Percentiles rank a stretch among this genome's conserved stretches.
These are phyloP conservation scores for Nakataea oryzae DNA, from an alignment of 2,329 filamentous ascomycete genomes.

Conservation along the genomic window DNA sequence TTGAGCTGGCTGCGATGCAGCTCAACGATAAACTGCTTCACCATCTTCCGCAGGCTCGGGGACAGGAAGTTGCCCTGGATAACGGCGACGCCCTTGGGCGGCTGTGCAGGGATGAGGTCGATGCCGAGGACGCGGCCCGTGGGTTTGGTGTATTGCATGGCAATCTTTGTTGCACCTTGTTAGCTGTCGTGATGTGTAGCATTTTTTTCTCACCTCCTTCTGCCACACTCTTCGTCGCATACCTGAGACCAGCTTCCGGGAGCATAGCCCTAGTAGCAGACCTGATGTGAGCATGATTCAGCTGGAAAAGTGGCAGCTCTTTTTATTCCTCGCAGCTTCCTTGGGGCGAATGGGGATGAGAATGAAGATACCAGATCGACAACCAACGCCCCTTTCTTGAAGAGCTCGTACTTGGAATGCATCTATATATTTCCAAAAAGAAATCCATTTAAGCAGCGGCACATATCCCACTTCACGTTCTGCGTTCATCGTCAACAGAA, in stretches of 20 bases:
- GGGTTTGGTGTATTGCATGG: conserved; percentile 66
- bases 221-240: conserved; percentile 10
- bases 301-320: not conserved
- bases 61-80: conserved; percentile 92
- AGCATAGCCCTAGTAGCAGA: conserved; percentile 54
- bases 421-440: conserved; percentile 40
- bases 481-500: not conserved
- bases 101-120: conserved; percentile 86
- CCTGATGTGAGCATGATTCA: not conserved
- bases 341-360: not conserved
- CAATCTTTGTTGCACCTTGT: conserved; percentile 48
- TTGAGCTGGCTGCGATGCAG: conserved; percentile 28
- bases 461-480: not conserved
- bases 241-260: conserved; percentile 65
- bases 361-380: conserved; percentile 65
- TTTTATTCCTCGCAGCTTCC: not conserved
- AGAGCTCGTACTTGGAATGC: conserved; percentile 70
- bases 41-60: conserved; percentile 59
- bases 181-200: not conserved
- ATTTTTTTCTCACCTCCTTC: not conserved
- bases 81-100: conserved; percentile 82
- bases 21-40: conserved; percentile 62
- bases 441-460: not conserved
- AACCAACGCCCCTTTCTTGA: conserved; percentile 71
- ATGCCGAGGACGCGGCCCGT: conserved; percentile 78